phyloP scores from a whole-genome alignment of 345 rosid species.

The Eutrema yunnanense region DNA sequence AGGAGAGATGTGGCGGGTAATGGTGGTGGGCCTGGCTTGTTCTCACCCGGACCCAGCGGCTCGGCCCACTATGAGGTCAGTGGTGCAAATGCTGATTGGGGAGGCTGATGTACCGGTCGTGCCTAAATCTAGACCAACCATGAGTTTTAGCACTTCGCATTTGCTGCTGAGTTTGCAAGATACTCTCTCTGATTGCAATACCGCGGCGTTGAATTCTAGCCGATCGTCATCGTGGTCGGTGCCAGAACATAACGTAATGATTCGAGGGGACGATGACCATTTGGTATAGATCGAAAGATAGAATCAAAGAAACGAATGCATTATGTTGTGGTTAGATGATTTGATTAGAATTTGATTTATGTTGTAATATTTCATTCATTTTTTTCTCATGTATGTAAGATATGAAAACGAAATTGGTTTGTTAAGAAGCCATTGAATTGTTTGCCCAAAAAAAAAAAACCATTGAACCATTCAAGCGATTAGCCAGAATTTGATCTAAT shows the following conservation, averaged over 20 bases:
- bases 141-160: conserved; percentile 90
- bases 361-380: conserved; percentile 21
- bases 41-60: conserved; percentile 48
- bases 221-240: conserved; percentile 56
- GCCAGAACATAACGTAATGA: conserved; percentile 15
- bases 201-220: conserved; percentile 40
- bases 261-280: conserved; percentile 24
- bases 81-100: conserved; percentile 45
- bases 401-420: neutral
- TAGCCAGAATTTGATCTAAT: neutral
- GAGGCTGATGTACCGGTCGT: conserved; percentile 33
- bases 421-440: neutral
- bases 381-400: neutral
- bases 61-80: conserved; percentile 50
- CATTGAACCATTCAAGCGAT: neutral
- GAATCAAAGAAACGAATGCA: neutral
- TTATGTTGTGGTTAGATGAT: neutral
- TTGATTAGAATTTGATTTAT: conserved; percentile 10
- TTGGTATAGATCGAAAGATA: conserved; percentile 2
- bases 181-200: conserved; percentile 81
- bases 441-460: too few species aligned
- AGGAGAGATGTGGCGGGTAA: conserved; percentile 39
- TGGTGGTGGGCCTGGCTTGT: conserved; percentile 50
- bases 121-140: conserved; percentile 30
- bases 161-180: conserved; percentile 80